Evolutionary conservation across 306 rosid species (phyloP), one percentile per base, ranked within the genome.

Genomic region (Parietaria judaica): DNA sequence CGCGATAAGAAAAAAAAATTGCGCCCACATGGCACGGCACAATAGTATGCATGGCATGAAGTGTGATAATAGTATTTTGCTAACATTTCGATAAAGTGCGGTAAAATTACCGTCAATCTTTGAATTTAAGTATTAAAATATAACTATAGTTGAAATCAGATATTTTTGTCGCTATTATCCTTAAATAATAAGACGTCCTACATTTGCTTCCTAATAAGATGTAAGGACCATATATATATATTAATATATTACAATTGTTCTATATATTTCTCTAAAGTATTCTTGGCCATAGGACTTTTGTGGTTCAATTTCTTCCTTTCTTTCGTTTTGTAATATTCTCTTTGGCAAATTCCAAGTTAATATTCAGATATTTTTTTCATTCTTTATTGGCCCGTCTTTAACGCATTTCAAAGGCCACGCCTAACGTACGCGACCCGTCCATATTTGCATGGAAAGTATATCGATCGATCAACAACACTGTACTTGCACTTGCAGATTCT

Each of bases 371-470:
- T 53, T 14, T 11, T 53, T 6, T 11, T 57, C 10, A 36, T 15
- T 38, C 38, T 55, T 23, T 6, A 11, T 6, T 59, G 63, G 52
- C 17, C 64, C 64, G 52, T 60, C 64, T 36, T 31, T 44, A 60
- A 60, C 64, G 64, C 51, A 60, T 13, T 44, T 60, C 51, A 60
- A 60, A 7, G 23, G 64, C 31, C 64, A 11, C 38, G 13, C n/a
- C 64, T 4, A 6, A 5, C 12, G 37, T 41, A 41, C 9, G 45
- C 9, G 45, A 41, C 45, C 45, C 45, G 45, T 41, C 45, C 3
- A 41, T 41, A 41, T 5, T 23, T 23, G 45, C 9, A 41, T 41
- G 9, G 9, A 41, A 41, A 41, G 1, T 23, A 23, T 23, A 23
- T 23, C 31, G 31, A 23, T 23, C 31, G 31, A 23, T 23, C 31